Base-by-base conservation (phyloP, 768 basidiomycete genomes). In the Trametes gibbosa region DNA sequence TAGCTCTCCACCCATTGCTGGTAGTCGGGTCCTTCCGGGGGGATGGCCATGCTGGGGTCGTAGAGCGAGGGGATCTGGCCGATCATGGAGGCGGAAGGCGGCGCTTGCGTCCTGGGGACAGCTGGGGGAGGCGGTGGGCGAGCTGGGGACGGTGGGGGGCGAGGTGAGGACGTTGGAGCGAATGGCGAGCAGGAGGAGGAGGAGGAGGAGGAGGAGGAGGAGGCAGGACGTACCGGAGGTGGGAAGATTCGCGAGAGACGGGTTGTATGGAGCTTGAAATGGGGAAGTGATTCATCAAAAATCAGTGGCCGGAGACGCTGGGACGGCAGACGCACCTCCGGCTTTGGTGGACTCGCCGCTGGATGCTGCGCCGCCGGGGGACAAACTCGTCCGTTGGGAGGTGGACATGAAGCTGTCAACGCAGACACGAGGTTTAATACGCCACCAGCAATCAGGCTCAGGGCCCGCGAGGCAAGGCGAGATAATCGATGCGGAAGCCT, bases 11-110 rank as follows among this genome's bases (percentile, higher is more conserved):
- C 57, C 64, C 64, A 68, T 32, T 62, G 60, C 48, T 65, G 57
- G 56, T 68, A 65, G 50, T 64, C 61, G 27, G 47, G 53, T 43
- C 58, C 61, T 35, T 65, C 56, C 27, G 56, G 60, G 39, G 56
- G 53, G 35, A 49, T 46, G 5, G 58, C 64, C 37, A 64, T 56
- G 43, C 48, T 56, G 34, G 64, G 64, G 46, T 65, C 66, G 61
- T 60, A 68, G 41, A 68, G 62, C 19, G 63, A 63, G n/a, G 64
- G 64, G 24, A 63, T 58, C 41, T 58, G 56, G 29, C 59, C 64
- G 61, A 65, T 62, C 62, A 68, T 68, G 41, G 45, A 34, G 27
- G 56, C 24, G 29, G 55, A 24, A 42, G 61, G 46, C 45, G 63
- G 21, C 53, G 57, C 39, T 13, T 35, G 50, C 45, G 53, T 19